Base-by-base conservation (phyloP, 139 green algal genomes). In the Spirogloea muscicola region DNA sequence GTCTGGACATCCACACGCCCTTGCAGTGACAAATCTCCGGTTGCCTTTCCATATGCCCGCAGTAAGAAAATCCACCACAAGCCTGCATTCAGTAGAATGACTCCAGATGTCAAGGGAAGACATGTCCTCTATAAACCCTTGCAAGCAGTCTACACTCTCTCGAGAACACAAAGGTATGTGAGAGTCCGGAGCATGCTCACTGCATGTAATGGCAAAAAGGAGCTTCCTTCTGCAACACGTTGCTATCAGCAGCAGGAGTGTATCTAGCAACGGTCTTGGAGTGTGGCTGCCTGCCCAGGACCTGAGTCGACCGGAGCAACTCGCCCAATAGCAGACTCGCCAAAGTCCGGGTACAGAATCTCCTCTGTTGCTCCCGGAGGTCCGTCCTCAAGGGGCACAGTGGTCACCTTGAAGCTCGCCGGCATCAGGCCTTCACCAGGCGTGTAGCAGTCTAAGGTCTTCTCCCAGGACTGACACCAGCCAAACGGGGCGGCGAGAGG, bases 381-480 rank as follows among this genome's bases (percentile, higher is more conserved):
- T 18, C 60, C 66, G 51, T 67, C 52, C 48, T 66, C 61, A 25
- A 68, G 16, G 16, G 31, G 33, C 16, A 7, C 25, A 10, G 67
- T 46, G 1, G 25, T 40, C 41, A 81, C 73, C 57, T 81, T 81
- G 61, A 81, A 81, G 46, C 44, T 68, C 5, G 73, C 73, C 18
- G 73, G 73, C 61, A 81, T 74, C 10, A 81, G 62, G 37, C 73
- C 73, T 62, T 81, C 73, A 18, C 73, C 73, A 21, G 73, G 73
- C 41, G 36, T 75, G 73, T 65, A 74, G 40, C 62, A 74, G 33
- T 81, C 73, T n/a, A 74, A 38, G 3, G 61, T 58, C 41, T 67
- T 67, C 58, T 79, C 72, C 72, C 72, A 79, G 41, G 33, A 59
- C 55, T 76, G 68, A n/a, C n/a, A n/a, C n/a, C n/a, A n/a, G n/a